These are phyloP conservation scores for Vigna trinervia DNA, from an alignment of 306 rosid species.

Conservation along the genomic window DNA sequence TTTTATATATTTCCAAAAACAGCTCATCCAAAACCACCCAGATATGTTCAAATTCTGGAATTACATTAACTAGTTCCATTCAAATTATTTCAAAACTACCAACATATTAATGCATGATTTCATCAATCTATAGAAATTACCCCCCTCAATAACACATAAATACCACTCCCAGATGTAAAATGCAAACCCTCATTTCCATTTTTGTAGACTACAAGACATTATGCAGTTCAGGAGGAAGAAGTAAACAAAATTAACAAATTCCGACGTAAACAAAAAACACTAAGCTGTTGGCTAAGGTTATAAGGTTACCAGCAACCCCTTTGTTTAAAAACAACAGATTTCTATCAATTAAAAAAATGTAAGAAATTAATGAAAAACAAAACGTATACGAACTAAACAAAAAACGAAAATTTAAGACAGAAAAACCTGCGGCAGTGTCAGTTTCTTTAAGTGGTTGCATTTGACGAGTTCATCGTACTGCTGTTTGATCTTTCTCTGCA, in stretches of 20 bases:
- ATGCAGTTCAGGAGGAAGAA: background rate
- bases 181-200: background rate
- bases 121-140: slow-evolving; percentile 5
- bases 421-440: slow-evolving; percentile 75
- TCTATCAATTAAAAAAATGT: background rate
- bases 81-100: background rate
- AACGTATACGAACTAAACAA: background rate
- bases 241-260: background rate
- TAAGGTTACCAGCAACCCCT: slow-evolving; percentile 9
- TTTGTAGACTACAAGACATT: background rate
- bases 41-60: background rate
- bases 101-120: background rate
- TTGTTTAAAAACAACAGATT: background rate
- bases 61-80: background rate
- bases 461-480: slow-evolving; percentile 82
- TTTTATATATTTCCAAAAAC: background rate
- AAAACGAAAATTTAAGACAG: background rate
- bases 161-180: background rate
- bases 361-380: background rate
- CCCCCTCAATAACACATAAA: background rate
- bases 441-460: slow-evolving; percentile 63
- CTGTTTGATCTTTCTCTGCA: slow-evolving; percentile 84
- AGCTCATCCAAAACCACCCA: background rate
- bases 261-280: background rate
- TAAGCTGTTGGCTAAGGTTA: slow-evolving; percentile 2